Percentiles rank a stretch among this genome's conserved stretches.
Conservation (phyloP, 208 protist species). For the Trypanosoma cruzi region DNA sequence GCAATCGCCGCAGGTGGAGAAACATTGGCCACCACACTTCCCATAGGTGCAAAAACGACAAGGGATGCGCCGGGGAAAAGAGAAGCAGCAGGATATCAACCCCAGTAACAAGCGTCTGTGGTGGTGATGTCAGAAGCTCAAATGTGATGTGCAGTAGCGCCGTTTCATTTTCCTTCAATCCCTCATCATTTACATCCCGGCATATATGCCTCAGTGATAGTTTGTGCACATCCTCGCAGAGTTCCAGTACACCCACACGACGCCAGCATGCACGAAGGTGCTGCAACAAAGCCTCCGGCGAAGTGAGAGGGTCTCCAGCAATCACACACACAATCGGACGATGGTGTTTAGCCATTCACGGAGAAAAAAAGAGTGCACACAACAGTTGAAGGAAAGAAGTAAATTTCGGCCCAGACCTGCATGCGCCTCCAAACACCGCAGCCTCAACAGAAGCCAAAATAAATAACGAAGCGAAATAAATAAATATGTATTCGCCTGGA, state of each 20-base stretch:
- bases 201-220: neutral
- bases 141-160: conserved; percentile 3
- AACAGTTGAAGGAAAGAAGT: neutral
- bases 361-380: neutral
- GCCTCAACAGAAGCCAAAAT: neutral
- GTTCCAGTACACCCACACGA: neutral
- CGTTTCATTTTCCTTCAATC: neutral
- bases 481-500: no score
- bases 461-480: neutral
- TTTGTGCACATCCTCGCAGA: neutral
- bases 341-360: neutral
- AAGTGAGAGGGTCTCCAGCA: conserved; percentile 11
- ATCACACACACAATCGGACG: conserved; percentile 1
- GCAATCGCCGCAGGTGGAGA: conserved; percentile 11
- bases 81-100: conserved; percentile 13
- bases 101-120: conserved; percentile 16
- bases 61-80: conserved; percentile 19
- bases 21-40: conserved; percentile 28
- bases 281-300: neutral
- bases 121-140: conserved; percentile 11
- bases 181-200: neutral
- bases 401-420: neutral
- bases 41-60: conserved; percentile 20
- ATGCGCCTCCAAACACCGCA: neutral
- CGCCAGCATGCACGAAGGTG: neutral